Evolutionary conservation across 2,329 filamentous ascomycete species (phyloP), one percentile per base, ranked within the genome.

Genomic region (Hawksworthiomyces lignivorus): DNA sequence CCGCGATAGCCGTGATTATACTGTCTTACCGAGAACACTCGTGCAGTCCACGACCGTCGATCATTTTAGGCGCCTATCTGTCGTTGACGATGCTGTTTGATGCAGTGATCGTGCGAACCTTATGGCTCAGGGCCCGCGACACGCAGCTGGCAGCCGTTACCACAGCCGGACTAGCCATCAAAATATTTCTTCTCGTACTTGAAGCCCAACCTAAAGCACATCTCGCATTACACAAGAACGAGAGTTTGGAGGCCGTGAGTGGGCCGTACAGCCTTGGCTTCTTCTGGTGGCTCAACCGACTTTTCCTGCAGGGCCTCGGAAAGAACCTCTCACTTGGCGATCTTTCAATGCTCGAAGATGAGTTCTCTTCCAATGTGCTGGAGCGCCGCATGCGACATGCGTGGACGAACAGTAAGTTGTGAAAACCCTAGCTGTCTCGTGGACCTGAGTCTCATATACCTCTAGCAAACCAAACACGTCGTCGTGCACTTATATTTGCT

Each of bases 221-320:
- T n/a, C n/a, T n/a, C n/a, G n/a, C n/a, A n/a, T n/a, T n/a, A 20
- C 19, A 4, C 3, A 11, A 37, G 15, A 27, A 15, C 45, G 71
- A 2, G 65, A 62, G 0, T 73, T 77, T 48, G 66, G 67, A 5
- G 73, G 66, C 3, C 19, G 20, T 9, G 28, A 45, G 35, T 8
- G 38, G 71, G 3, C 58, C 72, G 12, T 69, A 68, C 48, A 73
- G 61, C 47, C 58, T 61, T 32, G 56, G 55, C 1, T 56, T 72
- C 12, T 76, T 76, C 50, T 68, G 62, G 58, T 77, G 73, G 73
- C 53, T 75, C 42, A 73, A 69, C 44, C 60, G 63, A 3, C 50
- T 79, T 10, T 69, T 79, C 32, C 60, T 62, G 21, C 56, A 59
- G 5, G 75, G 75, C 0, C 76, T 67, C 55, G 61, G 55, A 4